A percentile compares a stretch with the other conserved stretches of the same genome.
phyloP scores from a whole-genome alignment of 2,329 filamentous ascomycete species.

The Drechslerella coelobrocha region DNA sequence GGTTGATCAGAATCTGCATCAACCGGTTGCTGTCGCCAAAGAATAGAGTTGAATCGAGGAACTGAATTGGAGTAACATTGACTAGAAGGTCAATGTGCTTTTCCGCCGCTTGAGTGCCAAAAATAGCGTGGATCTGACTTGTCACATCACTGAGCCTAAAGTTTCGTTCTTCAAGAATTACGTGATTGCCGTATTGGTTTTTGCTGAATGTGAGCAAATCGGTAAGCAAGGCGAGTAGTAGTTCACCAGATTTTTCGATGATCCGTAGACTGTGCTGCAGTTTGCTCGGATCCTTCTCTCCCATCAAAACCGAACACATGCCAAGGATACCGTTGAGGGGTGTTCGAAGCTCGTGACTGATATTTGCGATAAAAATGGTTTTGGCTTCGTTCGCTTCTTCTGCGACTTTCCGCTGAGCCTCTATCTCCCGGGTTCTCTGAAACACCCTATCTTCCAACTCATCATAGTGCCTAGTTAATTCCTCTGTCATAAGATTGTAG shows the following conservation, averaged over 20 bases:
- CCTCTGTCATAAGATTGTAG: slow-evolving; percentile 94
- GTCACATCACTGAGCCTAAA: slow-evolving; percentile 84
- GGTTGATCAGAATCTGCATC: slow-evolving; percentile 88
- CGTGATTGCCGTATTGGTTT: slow-evolving; percentile 86
- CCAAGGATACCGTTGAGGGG: slow-evolving; percentile 94
- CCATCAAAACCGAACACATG: slow-evolving; percentile 92
- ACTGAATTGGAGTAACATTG: slow-evolving; percentile 62
- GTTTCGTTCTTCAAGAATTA: slow-evolving; percentile 80
- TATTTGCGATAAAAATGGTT: slow-evolving; percentile 96
- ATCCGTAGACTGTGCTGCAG: slow-evolving; percentile 85
- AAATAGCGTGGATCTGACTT: slow-evolving; percentile 82
- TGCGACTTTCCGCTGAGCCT: slow-evolving; percentile 67
- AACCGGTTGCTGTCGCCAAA: slow-evolving; percentile 94
- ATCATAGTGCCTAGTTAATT: slow-evolving; percentile 84
- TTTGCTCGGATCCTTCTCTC: slow-evolving; percentile 77
- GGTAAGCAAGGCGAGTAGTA: slow-evolving; percentile 83
- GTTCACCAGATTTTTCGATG: slow-evolving; percentile 85
- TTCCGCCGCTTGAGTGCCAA: slow-evolving; percentile 86
- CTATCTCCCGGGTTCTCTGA: slow-evolving; percentile 81
- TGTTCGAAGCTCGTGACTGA: slow-evolving; percentile 86
- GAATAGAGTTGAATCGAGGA: slow-evolving; percentile 80
- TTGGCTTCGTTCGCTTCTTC: slow-evolving; percentile 95
- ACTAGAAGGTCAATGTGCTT: slow-evolving; percentile 76
- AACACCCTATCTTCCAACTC: slow-evolving; percentile 83
- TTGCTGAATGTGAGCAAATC: slow-evolving; percentile 93